Percentiles rank a stretch among this genome's conserved stretches.
These are phyloP conservation scores for Pyracantha coccinea DNA, from an alignment of 331 rosid genomes.

Conservation along the genomic window DNA sequence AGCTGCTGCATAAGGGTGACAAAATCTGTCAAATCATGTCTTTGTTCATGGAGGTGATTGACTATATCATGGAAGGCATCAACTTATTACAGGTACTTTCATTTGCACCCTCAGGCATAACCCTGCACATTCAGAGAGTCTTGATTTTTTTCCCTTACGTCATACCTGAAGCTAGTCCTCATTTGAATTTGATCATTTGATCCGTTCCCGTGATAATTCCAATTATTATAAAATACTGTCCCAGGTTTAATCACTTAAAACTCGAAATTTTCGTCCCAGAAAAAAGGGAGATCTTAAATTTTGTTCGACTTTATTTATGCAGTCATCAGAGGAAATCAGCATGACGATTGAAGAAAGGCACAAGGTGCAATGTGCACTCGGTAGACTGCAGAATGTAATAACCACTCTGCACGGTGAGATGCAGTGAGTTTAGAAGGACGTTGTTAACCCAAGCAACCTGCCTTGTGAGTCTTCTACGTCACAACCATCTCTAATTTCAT, in stretches of 20 bases:
- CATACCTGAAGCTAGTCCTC: not conserved
- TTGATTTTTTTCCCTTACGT: not conserved
- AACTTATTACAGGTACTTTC: constrained; percentile 38
- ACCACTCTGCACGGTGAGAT: constrained; percentile 4
- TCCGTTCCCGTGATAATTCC: not conserved
- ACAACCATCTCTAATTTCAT: not conserved
- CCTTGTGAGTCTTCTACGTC: not conserved
- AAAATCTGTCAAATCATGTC: constrained; percentile 35
- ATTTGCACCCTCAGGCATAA: constrained; percentile 3
- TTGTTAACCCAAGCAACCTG: not conserved
- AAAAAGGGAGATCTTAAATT: not conserved
- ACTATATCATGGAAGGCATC: constrained; percentile 27
- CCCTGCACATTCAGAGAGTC: not conserved
- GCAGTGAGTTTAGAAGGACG: constrained; percentile 4
- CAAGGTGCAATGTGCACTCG: constrained; percentile 24
- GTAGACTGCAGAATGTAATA: constrained; percentile 24
- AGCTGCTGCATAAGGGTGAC: constrained; percentile 39
- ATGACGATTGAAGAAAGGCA: constrained; percentile 48
- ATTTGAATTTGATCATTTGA: too few relatives aligned
- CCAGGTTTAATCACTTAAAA: too few relatives aligned
- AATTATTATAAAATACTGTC: too few relatives aligned
- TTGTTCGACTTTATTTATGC: constrained; percentile 12
- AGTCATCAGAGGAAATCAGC: constrained; percentile 35
- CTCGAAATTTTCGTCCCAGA: not conserved
- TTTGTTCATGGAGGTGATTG: constrained; percentile 34